Evolutionary conservation across 371 early-diverging fungal genomes (phyloP), one percentile per base, ranked within the genome.

Genomic region (Mucor racemosus): DNA sequence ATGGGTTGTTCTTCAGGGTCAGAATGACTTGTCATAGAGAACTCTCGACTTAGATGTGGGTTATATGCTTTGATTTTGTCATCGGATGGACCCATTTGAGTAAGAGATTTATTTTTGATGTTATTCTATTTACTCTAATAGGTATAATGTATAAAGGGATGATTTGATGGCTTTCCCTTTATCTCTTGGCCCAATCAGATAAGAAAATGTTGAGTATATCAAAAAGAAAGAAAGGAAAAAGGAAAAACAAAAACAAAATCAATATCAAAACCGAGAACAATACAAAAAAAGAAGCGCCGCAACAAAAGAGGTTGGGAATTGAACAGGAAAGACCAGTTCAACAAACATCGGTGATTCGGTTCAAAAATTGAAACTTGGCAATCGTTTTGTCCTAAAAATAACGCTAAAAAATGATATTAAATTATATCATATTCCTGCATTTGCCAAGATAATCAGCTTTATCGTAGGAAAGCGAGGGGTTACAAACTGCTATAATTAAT

Each of bases 31-130:
- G 19, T 39, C 4, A 55, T 55, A 11, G 72, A 72, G 19, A 67
- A 72, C 60, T 63, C 67, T 72, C 67, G 55, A 41, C 57, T 72
- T 36, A 72, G 21, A 34, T 41, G 64, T 13, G 72, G 72, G 36
- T 62, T 53, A 19, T 72, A 72, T 11, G 65, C 34, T 55, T 60
- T n/a, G 10, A 67, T 56, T 34, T 67, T 72, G 14, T 60, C 64
- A 60, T 59, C 33, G 21, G 66, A 41, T 6, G 34, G 40, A 15
- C 39, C 42, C 60, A 60, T 60, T 15, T 56, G 9, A 34, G 13
- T 11, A 31, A 53, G 19, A 50, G 26, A 13, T 50, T 6, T 50
- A 7, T 53, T 11, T 13, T n/a, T 46, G 19, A 0, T n/a, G 17
- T 4, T 46, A 19, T 2, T 44, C 8, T 44, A 5, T 0, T 7